Percentiles rank a stretch among this genome's conserved stretches.
These are phyloP conservation scores for Trametes pubescens DNA, from an alignment of 1,284 basidiomycete genomes.

Conservation along the genomic window DNA sequence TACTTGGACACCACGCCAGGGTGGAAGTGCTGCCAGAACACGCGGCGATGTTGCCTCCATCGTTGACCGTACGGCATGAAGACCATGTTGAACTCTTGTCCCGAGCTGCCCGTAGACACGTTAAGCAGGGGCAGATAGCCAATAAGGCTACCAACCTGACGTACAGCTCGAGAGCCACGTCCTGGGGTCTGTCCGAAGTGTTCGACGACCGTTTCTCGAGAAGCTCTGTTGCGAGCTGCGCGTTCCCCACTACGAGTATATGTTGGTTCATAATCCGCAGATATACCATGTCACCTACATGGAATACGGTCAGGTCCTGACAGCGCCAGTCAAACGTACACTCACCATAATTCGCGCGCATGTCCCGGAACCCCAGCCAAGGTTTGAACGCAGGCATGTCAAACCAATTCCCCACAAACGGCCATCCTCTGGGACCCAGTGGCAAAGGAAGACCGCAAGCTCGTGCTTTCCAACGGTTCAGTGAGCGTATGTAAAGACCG, in stretches of 20 bases:
- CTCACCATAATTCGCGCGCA: background rate
- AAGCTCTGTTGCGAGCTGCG: conserved; percentile 19
- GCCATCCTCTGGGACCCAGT: background rate
- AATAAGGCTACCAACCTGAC: background rate
- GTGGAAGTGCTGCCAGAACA: conserved; percentile 33
- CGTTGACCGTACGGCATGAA: conserved; percentile 33
- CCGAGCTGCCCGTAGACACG: conserved; percentile 14
- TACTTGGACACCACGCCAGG: conserved; percentile 14
- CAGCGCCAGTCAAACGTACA: background rate
- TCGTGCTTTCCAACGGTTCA: background rate
- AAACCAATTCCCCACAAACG: background rate
- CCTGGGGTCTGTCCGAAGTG: conserved; percentile 17
- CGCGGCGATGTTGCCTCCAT: conserved; percentile 32
- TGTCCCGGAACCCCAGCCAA: background rate
- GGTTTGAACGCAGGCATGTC: background rate
- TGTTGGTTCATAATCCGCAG: background rate
- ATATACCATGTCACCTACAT: background rate
- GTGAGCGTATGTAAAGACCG: background rate
- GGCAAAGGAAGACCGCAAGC: conserved; percentile 1
- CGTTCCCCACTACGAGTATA: conserved; percentile 24
- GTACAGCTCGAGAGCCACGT: conserved; percentile 2
- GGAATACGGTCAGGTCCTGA: background rate
- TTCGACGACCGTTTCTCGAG: conserved; percentile 26
- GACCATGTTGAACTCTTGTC: conserved; percentile 44
- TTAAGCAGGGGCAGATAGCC: background rate